A percentile compares a stretch with the other conserved stretches of the same genome.
Evolutionary conservation across 306 rosid species (phyloP).

Genomic region (Inga laurina): DNA sequence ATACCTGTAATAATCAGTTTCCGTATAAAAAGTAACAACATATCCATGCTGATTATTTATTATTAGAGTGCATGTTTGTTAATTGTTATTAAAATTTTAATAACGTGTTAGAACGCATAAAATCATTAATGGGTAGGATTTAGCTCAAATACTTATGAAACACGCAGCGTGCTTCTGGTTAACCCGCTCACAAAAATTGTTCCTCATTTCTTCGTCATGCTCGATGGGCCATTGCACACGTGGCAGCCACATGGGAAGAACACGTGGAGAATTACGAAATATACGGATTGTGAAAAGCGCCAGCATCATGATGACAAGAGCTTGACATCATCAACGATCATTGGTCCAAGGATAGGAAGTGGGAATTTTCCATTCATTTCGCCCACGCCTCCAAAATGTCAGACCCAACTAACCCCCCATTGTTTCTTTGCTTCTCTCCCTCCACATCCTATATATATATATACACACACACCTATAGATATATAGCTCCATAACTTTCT

Average conservation of each 20-base stretch:
- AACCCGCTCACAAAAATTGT: background rate
- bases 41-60: too few species aligned
- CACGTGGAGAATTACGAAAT: background rate
- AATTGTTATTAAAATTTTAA: too few species aligned
- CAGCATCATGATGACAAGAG: constrained; percentile 44
- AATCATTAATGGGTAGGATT: too few species aligned
- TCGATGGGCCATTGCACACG: background rate
- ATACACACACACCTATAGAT: background rate
- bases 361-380: constrained; percentile 10
- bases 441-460: background rate
- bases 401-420: constrained; percentile 28
- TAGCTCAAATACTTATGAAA: background rate
- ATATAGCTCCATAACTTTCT: background rate
- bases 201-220: background rate
- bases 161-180: too few species aligned
- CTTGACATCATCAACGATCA: constrained; percentile 35
- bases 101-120: too few species aligned
- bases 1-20: too few species aligned
- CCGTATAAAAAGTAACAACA: too few species aligned
- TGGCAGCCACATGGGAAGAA: background rate
- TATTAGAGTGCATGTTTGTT: too few species aligned
- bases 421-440: background rate
- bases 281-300: background rate
- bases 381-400: constrained; percentile 32
- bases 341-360: constrained; percentile 30